These are phyloP conservation scores for Globisporangium cystogenes DNA, from an alignment of 352 stramenopile species.

Conservation along the genomic window DNA sequence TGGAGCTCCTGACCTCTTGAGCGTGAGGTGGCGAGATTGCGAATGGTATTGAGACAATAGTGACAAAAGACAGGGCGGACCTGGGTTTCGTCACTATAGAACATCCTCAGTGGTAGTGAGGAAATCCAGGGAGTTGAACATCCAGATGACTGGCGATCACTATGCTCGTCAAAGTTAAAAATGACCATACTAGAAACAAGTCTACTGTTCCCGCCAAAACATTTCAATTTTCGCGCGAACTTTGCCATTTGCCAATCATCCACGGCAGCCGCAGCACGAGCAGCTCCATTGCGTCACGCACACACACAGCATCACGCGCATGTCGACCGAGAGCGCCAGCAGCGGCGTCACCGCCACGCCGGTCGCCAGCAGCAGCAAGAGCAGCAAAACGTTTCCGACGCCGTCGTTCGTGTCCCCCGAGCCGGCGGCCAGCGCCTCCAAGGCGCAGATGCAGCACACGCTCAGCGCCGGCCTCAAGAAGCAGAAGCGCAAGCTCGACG, in stretches of 20 bases:
- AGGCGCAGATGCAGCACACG: slow-evolving; percentile 27
- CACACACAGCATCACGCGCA: too few relatives aligned
- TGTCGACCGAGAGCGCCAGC: neutral
- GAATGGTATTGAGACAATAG: neutral
- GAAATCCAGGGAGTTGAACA: too few relatives aligned
- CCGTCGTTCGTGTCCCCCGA: slow-evolving; percentile 39
- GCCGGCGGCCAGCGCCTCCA: slow-evolving; percentile 9
- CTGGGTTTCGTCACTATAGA: too few relatives aligned
- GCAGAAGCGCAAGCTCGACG: slow-evolving; percentile 27
- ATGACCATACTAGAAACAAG: neutral
- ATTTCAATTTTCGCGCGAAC: too few relatives aligned
- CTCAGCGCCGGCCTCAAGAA: slow-evolving; percentile 24
- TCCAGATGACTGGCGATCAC: neutral
- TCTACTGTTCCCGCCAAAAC: neutral
- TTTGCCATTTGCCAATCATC: too few relatives aligned
- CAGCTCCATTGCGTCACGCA: neutral
- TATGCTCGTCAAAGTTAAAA: neutral
- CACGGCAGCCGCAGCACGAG: neutral
- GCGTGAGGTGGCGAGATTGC: neutral
- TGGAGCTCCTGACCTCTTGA: neutral
- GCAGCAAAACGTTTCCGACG: slow-evolving; percentile 15
- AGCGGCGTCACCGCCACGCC: slow-evolving; percentile 2
- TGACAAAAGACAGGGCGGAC: neutral
- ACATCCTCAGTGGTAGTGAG: too few relatives aligned
- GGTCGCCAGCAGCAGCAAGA: neutral